These are phyloP conservation scores for Akanthomyces lecanii DNA, from an alignment of 2,329 filamentous ascomycete species.

Conservation along the genomic window DNA sequence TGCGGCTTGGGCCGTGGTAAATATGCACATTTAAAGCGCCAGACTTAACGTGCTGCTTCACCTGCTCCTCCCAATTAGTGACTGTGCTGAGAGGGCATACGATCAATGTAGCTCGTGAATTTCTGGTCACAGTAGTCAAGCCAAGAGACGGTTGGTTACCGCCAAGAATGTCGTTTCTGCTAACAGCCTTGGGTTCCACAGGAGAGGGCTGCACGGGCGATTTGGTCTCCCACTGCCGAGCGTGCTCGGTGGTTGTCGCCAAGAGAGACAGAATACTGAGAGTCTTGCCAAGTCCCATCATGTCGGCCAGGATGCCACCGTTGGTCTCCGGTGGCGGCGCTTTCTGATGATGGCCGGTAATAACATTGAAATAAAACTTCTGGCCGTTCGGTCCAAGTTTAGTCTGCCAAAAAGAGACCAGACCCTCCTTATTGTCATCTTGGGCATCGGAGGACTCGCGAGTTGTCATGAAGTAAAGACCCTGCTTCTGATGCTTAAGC, in stretches of 20 bases:
- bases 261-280: slow-evolving; percentile 81
- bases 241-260: slow-evolving; percentile 58
- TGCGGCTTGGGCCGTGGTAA: slow-evolving; percentile 79
- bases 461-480: slow-evolving; percentile 76
- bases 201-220: slow-evolving; percentile 47
- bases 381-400: slow-evolving; percentile 48
- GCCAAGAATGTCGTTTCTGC: slow-evolving; percentile 28
- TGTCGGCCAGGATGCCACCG: slow-evolving; percentile 74
- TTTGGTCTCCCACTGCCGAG: slow-evolving; percentile 56
- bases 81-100: slow-evolving; percentile 88
- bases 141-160: slow-evolving; percentile 39
- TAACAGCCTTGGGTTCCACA: slow-evolving; percentile 36
- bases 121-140: slow-evolving; percentile 53
- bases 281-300: slow-evolving; percentile 88
- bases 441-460: slow-evolving; percentile 66
- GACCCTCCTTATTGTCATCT: slow-evolving; percentile 54
- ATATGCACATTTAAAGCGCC: slow-evolving; percentile 67
- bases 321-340: slow-evolving; percentile 61
- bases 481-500: slow-evolving; percentile 85
- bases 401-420: slow-evolving; percentile 74
- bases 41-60: slow-evolving; percentile 71
- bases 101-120: slow-evolving; percentile 76
- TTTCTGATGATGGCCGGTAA: slow-evolving; percentile 65
- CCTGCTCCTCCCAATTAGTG: slow-evolving; percentile 91
- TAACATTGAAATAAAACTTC: slow-evolving; percentile 72